Conservation (phyloP, 257 asterid genomes). For the Gentiana straminea region DNA sequence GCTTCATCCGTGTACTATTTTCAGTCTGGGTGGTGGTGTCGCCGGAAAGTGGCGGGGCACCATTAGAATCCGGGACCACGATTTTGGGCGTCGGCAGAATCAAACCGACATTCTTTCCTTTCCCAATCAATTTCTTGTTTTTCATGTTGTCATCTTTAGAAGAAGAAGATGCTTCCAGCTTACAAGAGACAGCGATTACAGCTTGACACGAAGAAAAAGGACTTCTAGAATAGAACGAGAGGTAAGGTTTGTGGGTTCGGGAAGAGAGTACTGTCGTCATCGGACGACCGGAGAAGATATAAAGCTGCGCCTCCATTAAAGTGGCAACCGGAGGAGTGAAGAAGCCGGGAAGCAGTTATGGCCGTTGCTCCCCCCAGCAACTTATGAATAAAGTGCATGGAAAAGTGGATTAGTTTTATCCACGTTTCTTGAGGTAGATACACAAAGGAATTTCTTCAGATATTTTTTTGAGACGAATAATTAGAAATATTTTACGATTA, state of each 20-base stretch:
- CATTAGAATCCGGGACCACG: constrained; percentile 50
- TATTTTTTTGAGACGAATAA: no score
- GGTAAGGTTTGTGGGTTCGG: not conserved
- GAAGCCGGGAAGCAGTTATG: not conserved
- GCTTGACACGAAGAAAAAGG: constrained; percentile 13
- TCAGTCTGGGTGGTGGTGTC: constrained; percentile 22
- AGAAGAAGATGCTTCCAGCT: constrained; percentile 32
- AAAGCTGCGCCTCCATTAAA: constrained; percentile 16
- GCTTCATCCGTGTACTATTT: constrained; percentile 9
- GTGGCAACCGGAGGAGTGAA: not conserved
- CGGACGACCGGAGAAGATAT: constrained; percentile 8
- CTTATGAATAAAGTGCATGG: not conserved
- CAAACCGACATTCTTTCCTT: not conserved
- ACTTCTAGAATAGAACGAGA: not conserved
- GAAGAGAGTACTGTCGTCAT: not conserved
- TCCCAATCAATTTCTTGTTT: constrained; percentile 16
- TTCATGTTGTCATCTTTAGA: constrained; percentile 14
- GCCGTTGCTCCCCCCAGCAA: constrained; percentile 1
- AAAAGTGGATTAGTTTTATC: no score
- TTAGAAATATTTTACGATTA: no score
- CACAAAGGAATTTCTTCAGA: not conserved
- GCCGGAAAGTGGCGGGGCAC: constrained; percentile 48
- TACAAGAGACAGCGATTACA: constrained; percentile 24
- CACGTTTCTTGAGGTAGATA: not conserved
- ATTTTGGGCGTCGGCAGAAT: constrained; percentile 17